Evolutionary conservation across 2,329 filamentous ascomycete species (phyloP), one percentile per base, ranked within the genome.

Genomic region (Didymellaceae sp.): DNA sequence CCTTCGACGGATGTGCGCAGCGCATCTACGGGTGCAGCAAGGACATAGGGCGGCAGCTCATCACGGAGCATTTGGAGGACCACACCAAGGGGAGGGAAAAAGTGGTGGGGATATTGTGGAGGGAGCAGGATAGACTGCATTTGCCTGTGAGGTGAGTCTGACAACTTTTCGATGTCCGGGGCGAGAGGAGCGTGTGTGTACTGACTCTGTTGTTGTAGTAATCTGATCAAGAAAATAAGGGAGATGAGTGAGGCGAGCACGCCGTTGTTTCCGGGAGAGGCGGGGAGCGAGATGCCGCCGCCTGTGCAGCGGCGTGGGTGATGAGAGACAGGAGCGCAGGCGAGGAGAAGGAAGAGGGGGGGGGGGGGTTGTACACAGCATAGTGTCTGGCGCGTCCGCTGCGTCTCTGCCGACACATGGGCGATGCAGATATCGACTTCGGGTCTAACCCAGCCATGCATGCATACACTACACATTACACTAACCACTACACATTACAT

Each of bases 21-120:
- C 78, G 86, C 31, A 83, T 90, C 9, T 85, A 86, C 54, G 80
- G 79, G 2, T 84, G 83, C n/a, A 80, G 84, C 34, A 77, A 81
- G 32, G 72, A 79, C 3, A 76, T 79, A 0, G 82, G 82, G 18
- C 80, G 83, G 51, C 73, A 77, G 4, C 72, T 82, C 8, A 86
- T 90, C 35, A 77, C 76, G 14, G 75, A 81, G 38, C 88, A 91
- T 64, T 81, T 86, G 55, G 77, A 77, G 30, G 75, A 82, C 43
- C 87, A 90, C 62, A 81, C 84, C 31, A 75, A 78, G 41, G 81
- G 83, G 51, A 74, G 80, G 13, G 75, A 79, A 70, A 78, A 68
- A 75, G 76, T 76, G 54, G 68, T 81, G 30, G 67, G 75, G 42
- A 63, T 80, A 78, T 71, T 88, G 40, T 78, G 81, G 42, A 80